These are phyloP conservation scores for Neurospora sp. DNA, from an alignment of 495 filamentous ascomycete species.

Conservation along the genomic window DNA sequence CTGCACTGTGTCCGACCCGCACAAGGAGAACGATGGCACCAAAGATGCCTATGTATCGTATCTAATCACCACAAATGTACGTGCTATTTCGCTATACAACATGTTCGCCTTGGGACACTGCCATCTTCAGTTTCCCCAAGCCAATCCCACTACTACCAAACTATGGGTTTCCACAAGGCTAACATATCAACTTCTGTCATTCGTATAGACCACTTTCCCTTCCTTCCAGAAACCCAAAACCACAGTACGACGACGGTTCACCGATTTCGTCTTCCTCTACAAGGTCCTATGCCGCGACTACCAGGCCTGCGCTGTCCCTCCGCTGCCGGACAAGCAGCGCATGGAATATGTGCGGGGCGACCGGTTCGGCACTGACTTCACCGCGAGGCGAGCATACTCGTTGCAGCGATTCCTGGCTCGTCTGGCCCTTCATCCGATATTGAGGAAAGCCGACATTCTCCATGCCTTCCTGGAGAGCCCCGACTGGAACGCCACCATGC, in stretches of 20 bases:
- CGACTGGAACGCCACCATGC: constrained; percentile 97
- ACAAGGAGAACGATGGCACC: constrained; percentile 93
- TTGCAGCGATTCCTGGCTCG: constrained; percentile 86
- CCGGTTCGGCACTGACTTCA: constrained; percentile 90
- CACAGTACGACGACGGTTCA: constrained; percentile 78
- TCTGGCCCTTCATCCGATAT: constrained; percentile 74
- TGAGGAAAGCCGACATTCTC: constrained; percentile 73
- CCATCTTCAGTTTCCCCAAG: neutral
- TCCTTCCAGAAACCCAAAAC: constrained; percentile 75
- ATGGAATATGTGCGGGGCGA: constrained; percentile 97
- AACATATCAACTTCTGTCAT: neutral
- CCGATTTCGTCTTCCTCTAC: constrained; percentile 95
- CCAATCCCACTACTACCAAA: neutral
- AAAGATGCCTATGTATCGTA: constrained; percentile 97
- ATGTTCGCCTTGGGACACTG: neutral
- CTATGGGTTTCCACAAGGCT: neutral
- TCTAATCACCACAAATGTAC: constrained; percentile 78
- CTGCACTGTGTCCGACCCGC: constrained; percentile 67
- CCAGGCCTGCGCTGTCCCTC: constrained; percentile 84
- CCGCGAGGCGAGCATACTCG: constrained; percentile 77
- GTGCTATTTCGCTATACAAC: constrained; percentile 14
- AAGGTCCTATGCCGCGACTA: constrained; percentile 81
- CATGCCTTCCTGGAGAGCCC: constrained; percentile 81
- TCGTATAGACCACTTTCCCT: constrained; percentile 73
- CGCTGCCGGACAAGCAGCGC: constrained; percentile 95